Conservation (phyloP, 2,329 filamentous ascomycete genomes). For the Sordariomycetes sp. region DNA sequence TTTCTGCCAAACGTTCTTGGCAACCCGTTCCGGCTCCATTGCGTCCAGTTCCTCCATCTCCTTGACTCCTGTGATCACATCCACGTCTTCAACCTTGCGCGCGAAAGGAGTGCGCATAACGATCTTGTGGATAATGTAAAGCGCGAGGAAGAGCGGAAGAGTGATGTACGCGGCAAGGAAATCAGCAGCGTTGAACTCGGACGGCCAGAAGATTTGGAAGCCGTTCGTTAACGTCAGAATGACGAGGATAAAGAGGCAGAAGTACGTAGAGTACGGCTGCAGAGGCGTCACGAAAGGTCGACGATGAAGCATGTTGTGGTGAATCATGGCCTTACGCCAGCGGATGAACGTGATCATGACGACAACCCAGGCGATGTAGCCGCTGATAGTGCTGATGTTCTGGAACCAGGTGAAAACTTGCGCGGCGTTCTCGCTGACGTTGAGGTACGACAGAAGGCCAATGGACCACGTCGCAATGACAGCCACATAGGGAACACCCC, state of each 20-base stretch:
- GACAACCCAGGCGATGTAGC: constrained; percentile 47
- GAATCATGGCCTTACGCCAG: constrained; percentile 41
- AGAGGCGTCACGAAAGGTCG: constrained; percentile 38
- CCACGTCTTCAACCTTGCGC: constrained; percentile 33
- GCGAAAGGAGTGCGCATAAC: constrained; percentile 27
- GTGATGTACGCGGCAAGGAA: constrained; percentile 57
- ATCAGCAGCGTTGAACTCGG: constrained; percentile 44
- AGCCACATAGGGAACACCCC: constrained; percentile 45
- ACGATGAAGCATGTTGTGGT: constrained; percentile 32
- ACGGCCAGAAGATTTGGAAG: constrained; percentile 59
- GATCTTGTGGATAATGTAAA: constrained; percentile 50
- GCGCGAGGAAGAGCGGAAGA: constrained; percentile 43
- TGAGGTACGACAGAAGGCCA: constrained; percentile 57
- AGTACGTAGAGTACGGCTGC: constrained; percentile 52
- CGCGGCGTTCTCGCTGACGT: constrained; percentile 46
- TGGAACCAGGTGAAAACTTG: constrained; percentile 53
- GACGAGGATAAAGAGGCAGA: constrained; percentile 40
- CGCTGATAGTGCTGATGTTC: constrained; percentile 52
- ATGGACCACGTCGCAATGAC: constrained; percentile 42
- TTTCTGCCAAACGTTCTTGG: constrained; percentile 37
- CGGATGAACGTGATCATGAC: constrained; percentile 45
- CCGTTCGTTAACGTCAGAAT: constrained; percentile 62
- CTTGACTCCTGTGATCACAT: constrained; percentile 42
- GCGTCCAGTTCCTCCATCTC: constrained; percentile 47
- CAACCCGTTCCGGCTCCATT: constrained; percentile 28